phyloP scores from a whole-genome alignment of 1,139 yeast genomes.

The Suhomyces chickasaworum region DNA sequence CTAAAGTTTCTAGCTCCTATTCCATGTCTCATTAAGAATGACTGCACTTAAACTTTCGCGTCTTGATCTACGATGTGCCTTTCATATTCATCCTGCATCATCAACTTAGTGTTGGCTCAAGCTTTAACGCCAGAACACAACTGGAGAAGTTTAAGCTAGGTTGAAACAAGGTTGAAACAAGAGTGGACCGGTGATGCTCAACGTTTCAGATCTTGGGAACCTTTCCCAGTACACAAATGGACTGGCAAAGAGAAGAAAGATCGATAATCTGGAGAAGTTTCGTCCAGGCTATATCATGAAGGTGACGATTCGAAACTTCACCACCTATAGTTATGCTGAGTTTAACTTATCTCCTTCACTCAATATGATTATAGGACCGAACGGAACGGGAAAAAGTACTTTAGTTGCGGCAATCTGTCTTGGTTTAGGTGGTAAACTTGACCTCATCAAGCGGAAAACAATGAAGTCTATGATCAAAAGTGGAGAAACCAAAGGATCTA shows the following conservation, averaged over 20 bases:
- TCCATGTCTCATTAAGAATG: too few species aligned
- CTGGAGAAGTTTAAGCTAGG: too few species aligned
- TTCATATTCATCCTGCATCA: neutral
- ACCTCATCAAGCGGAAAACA: slow-evolving; percentile 76
- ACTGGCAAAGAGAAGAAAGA: slow-evolving; percentile 8
- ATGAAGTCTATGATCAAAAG: slow-evolving; percentile 75
- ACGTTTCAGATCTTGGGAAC: slow-evolving; percentile 12
- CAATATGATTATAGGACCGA: slow-evolving; percentile 95
- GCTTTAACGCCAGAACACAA: neutral
- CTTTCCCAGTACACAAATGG: slow-evolving; percentile 10
- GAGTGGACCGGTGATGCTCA: slow-evolving; percentile 2
- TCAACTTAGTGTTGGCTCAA: neutral
- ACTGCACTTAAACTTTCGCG: neutral
- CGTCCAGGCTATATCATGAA: slow-evolving; percentile 69
- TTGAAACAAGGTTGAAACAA: neutral
- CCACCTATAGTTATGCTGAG: slow-evolving; percentile 78
- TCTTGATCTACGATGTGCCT: neutral
- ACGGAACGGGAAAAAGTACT: slow-evolving; percentile 95
- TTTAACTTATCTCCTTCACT: slow-evolving; percentile 79
- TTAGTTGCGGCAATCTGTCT: slow-evolving; percentile 92
- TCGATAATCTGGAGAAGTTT: slow-evolving; percentile 20
- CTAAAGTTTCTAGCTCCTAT: too few species aligned
- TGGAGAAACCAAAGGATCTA: slow-evolving; percentile 57
- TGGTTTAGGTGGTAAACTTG: slow-evolving; percentile 83
- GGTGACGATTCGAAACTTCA: slow-evolving; percentile 71